Evolutionary conservation across 139 green algal species (phyloP), one percentile per base, ranked within the genome.

Genomic region (Dunaliella sp.): DNA sequence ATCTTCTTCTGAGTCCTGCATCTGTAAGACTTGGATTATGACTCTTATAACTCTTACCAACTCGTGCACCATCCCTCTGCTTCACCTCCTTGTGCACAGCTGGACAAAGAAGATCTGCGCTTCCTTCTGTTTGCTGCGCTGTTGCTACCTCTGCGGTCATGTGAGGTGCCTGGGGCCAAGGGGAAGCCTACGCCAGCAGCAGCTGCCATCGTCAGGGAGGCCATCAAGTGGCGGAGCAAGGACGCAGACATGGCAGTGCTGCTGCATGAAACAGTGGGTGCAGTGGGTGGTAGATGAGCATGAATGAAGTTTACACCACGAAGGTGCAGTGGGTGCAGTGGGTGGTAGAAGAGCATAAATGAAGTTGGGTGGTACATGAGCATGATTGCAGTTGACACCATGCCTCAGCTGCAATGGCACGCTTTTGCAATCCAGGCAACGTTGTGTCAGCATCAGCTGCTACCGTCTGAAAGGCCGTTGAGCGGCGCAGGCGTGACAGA

Each of bases 191-290:
- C 75, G 83, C 87, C 87, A 0, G 88, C 88, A 24, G 82, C 86
- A 26, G 84, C 84, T 24, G 31, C 91, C 78, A 84, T 97, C 28
- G 87, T 97, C 34, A 84, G 91, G 1, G 92, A 96, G 77, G 90
- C 92, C 0, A 87, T 97, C 78, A 97, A 97, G 84, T 96, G 94
- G 94, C 87, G 89, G 21, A 89, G 86, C 32, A 96, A 95, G 87
- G 92, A 95, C 35, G 87, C 72, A 1, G 91, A 94, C 0, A 84
- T 80, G 28, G 30, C 74, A 21, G 34, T 82, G 59, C 57, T 58
- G 57, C 78, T 88, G 59, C 85, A 88, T 37, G 85, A 87, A 59
- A 57, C 83, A 76, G 77, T 79, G 77, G 22, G 77, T 31, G 36
- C 3, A 74, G n/a, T n/a, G n/a, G n/a, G n/a, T n/a, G n/a, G n/a